phyloP scores from a whole-genome alignment of 495 filamentous ascomycete species.

The Hypoxylon intermedium region DNA sequence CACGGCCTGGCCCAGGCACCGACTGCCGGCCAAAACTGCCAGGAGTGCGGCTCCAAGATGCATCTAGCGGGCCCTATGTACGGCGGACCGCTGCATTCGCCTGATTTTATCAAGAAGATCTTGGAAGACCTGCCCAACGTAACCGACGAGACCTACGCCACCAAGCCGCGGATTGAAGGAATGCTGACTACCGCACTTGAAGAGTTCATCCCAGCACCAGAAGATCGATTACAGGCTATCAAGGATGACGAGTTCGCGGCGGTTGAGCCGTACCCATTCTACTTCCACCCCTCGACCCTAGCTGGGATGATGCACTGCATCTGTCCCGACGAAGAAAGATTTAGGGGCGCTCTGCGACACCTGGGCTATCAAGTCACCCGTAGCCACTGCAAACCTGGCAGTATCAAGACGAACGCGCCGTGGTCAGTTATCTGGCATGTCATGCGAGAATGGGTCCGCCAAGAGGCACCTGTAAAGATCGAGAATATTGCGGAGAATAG shows the following conservation, averaged over 20 bases:
- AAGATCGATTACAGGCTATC: constrained; percentile 40
- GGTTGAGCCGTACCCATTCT: constrained; percentile 80
- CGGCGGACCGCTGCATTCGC: constrained; percentile 85
- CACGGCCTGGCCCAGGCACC: constrained; percentile 75
- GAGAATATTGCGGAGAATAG: constrained; percentile 69
- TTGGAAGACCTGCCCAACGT: constrained; percentile 69
- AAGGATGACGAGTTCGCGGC: constrained; percentile 60
- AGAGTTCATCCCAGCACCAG: constrained; percentile 60
- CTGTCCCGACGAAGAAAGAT: constrained; percentile 71
- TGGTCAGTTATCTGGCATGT: constrained; percentile 91
- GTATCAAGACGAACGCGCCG: constrained; percentile 87
- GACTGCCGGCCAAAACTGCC: constrained; percentile 64
- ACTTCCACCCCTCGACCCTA: constrained; percentile 75
- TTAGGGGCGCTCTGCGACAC: constrained; percentile 80
- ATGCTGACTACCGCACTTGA: constrained; percentile 90
- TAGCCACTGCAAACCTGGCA: constrained; percentile 87
- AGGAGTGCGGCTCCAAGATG: constrained; percentile 85
- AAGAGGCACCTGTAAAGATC: constrained; percentile 75
- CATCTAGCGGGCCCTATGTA: constrained; percentile 95
- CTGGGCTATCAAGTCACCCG: constrained; percentile 82
- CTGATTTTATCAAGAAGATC: constrained; percentile 77
- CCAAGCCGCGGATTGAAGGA: constrained; percentile 79
- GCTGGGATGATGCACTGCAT: constrained; percentile 76
- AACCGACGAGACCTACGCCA: constrained; percentile 72
- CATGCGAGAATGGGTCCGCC: constrained; percentile 88